Percentiles rank a stretch among this genome's conserved stretches.
Conservation (phyloP, 306 rosid species). For the Elaeagnus macrophylla region DNA sequence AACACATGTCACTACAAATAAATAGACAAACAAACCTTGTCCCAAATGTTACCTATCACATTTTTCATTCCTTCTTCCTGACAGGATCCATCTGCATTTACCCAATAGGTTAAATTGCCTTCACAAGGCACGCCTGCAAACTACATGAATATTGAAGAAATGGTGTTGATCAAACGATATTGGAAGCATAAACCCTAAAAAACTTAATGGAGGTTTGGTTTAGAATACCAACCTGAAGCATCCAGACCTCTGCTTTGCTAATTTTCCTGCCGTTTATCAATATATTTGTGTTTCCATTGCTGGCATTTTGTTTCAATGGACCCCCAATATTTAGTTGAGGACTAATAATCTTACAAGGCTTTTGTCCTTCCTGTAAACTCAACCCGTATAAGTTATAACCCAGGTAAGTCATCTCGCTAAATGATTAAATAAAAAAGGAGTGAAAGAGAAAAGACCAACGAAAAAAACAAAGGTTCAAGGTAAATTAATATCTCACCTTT, state of each 20-base stretch:
- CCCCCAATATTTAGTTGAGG: slow-evolving; percentile 46
- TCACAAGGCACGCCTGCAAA: slow-evolving; percentile 63
- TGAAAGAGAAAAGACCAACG: not conserved
- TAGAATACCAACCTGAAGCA: slow-evolving; percentile 43
- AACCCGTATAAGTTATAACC: too few species aligned
- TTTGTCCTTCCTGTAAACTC: slow-evolving; percentile 40
- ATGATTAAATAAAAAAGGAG: slow-evolving; percentile 1
- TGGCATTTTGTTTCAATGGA: slow-evolving; percentile 34
- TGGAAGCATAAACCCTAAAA: not conserved
- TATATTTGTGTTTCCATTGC: slow-evolving; percentile 61
- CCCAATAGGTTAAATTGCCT: slow-evolving; percentile 58
- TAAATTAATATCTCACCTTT: slow-evolving; percentile 39
- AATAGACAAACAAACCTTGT: slow-evolving; percentile 35
- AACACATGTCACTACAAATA: slow-evolving; percentile 13
- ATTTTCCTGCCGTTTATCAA: slow-evolving; percentile 47
- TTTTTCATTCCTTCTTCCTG: slow-evolving; percentile 74
- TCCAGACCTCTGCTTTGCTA: slow-evolving; percentile 42
- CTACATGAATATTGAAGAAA: slow-evolving; percentile 30
- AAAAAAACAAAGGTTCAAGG: not conserved
- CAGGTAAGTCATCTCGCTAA: too few species aligned
- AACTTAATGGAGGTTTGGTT: not conserved
- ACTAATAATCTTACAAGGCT: slow-evolving; percentile 60
- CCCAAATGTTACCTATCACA: slow-evolving; percentile 53
- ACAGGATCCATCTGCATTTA: slow-evolving; percentile 63
- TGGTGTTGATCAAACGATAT: not conserved